Evolutionary conservation across 768 basidiomycete species (phyloP).

Genomic region (Auricularia sp.): DNA sequence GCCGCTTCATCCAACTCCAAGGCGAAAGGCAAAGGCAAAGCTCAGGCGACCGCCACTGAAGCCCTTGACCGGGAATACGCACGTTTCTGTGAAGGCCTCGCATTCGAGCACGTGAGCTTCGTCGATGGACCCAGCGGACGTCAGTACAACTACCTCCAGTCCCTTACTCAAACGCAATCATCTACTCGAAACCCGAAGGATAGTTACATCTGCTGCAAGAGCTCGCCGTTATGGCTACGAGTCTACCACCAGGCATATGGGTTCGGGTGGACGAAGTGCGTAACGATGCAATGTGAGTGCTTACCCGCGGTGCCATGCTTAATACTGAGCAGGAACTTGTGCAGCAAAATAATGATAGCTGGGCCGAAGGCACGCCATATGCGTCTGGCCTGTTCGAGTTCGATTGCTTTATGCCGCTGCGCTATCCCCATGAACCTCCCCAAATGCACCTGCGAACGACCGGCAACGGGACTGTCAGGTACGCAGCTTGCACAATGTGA

Average conservation of each 20-base stretch:
- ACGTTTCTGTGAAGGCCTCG: conserved; percentile 36
- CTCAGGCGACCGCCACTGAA: conserved; percentile 11
- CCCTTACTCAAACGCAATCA: conserved; percentile 20
- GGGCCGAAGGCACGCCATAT: conserved; percentile 60
- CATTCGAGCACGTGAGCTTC: conserved; percentile 37
- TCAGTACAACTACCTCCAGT: too few relatives aligned
- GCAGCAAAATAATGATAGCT: conserved; percentile 33
- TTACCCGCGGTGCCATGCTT: conserved; percentile 29
- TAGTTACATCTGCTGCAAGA: conserved; percentile 47
- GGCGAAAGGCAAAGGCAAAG: too few relatives aligned
- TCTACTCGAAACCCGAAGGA: conserved; percentile 36
- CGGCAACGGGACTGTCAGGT: conserved; percentile 38
- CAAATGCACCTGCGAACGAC: conserved; percentile 44
- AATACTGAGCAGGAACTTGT: too few relatives aligned
- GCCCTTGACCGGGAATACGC: conserved; percentile 33
- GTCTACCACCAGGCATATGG: conserved; percentile 47
- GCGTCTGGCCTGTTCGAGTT: conserved; percentile 59
- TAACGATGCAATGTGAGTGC: conserved; percentile 43
- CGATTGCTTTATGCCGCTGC: conserved; percentile 45
- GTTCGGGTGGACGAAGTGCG: conserved; percentile 48
- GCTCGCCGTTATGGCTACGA: conserved; percentile 45
- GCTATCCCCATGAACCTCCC: conserved; percentile 40
- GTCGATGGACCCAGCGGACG: conserved; percentile 5
- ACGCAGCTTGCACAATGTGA: too few relatives aligned
- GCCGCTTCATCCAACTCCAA: too few relatives aligned